A percentile compares a stretch with the other conserved stretches of the same genome.
These are phyloP conservation scores for Aegilops tauschii DNA, from an alignment of 176 grass and related monocot genomes.

Conservation along the genomic window DNA sequence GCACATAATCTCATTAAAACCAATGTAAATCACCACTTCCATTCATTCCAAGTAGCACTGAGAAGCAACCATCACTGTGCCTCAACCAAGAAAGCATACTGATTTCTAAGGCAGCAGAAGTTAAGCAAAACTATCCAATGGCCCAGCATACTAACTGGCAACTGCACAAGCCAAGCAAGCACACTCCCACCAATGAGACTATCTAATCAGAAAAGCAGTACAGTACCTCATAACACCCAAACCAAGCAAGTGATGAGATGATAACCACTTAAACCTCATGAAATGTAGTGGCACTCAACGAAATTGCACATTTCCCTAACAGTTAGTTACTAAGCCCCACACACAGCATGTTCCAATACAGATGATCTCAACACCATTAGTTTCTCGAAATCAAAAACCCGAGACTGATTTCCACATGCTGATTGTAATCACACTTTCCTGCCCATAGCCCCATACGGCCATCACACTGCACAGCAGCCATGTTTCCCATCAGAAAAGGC, in stretches of 20 bases:
- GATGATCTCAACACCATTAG: not conserved
- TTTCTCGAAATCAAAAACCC: not conserved
- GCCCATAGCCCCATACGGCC: not conserved
- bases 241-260: constrained; percentile 8
- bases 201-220: not conserved
- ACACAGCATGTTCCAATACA: not conserved
- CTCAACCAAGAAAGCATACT: not conserved
- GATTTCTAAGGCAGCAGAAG: not conserved
- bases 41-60: not conserved
- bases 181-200: not conserved
- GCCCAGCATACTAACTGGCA: not conserved
- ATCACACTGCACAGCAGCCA: not conserved
- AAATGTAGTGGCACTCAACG: not conserved
- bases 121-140: not conserved
- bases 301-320: not conserved
- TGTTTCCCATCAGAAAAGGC: constrained; percentile 1
- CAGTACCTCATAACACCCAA: not conserved
- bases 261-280: not conserved
- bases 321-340: not conserved
- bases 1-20: not conserved
- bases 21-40: not conserved
- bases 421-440: not conserved
- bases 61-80: not conserved
- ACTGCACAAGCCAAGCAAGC: constrained; percentile 3
- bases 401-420: not conserved